Conservation (phyloP, 169 alveolate genomes). For the Cryptosporidium andersoni region DNA sequence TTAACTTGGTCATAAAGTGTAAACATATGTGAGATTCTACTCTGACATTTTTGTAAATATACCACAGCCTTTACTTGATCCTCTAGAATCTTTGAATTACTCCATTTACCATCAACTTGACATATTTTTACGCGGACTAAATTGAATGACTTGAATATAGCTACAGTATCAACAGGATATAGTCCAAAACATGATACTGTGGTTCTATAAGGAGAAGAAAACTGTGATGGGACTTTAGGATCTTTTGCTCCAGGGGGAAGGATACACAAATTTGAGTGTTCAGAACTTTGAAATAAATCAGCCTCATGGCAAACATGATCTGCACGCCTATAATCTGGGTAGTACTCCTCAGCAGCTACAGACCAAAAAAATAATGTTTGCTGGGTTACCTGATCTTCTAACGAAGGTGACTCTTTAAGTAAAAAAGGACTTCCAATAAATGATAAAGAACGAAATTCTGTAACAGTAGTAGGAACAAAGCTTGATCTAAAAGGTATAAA, state of each 20-base stretch:
- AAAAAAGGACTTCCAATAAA: slow-evolving; percentile 52
- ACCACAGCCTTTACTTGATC: slow-evolving; percentile 41
- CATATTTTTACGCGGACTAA: slow-evolving; percentile 16
- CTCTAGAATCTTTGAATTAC: slow-evolving; percentile 31
- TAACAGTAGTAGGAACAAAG: slow-evolving; percentile 20
- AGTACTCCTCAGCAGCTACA: slow-evolving; percentile 26
- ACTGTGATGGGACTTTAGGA: slow-evolving; percentile 31
- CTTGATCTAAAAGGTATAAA: slow-evolving; percentile 34
- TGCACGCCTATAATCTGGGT: slow-evolving; percentile 19
- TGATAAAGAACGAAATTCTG: slow-evolving; percentile 60
- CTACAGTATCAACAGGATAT: slow-evolving; percentile 60
- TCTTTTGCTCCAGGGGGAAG: slow-evolving; percentile 23
- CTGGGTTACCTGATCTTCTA: slow-evolving; percentile 48
- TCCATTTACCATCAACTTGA: slow-evolving; percentile 56
- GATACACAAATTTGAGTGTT: slow-evolving; percentile 26
- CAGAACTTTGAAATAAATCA: slow-evolving; percentile 15
- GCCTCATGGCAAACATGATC: slow-evolving; percentile 51
- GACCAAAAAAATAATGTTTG: slow-evolving; percentile 62
- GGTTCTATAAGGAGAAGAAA: slow-evolving; percentile 23
- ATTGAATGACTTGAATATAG: slow-evolving; percentile 14
- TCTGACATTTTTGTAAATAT: slow-evolving; percentile 55
- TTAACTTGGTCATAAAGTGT: slow-evolving; percentile 29
- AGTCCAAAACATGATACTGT: slow-evolving; percentile 68
- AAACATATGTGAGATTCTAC: slow-evolving; percentile 4
- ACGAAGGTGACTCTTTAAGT: slow-evolving; percentile 9